phyloP scores from a whole-genome alignment of 1,139 yeast species.

The Magnusiomyces paraingens region DNA sequence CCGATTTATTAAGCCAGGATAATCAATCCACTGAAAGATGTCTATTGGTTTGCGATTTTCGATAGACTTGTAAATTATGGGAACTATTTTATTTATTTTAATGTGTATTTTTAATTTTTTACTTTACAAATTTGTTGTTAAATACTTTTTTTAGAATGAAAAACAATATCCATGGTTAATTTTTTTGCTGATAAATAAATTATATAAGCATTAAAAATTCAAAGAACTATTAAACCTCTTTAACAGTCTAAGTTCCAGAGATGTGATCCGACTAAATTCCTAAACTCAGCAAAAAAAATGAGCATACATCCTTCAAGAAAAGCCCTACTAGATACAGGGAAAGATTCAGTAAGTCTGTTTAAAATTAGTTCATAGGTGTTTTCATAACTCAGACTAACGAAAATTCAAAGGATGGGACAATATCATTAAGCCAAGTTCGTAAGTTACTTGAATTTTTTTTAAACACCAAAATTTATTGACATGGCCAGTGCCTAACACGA shows the following conservation, averaged over 20 bases:
- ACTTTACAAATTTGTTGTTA: background rate
- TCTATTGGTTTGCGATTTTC: constrained; percentile 16
- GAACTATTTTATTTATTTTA: background rate
- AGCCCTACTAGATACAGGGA: background rate
- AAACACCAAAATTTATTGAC: background rate
- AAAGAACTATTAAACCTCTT: background rate
- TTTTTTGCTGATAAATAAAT: too few species aligned
- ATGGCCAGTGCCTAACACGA: background rate
- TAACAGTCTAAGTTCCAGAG: background rate
- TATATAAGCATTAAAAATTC: background rate
- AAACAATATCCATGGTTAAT: too few species aligned
- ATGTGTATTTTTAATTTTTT: background rate
- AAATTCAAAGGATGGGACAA: background rate
- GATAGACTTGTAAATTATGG: constrained; percentile 4
- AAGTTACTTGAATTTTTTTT: constrained; percentile 4
- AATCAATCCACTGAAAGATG: background rate
- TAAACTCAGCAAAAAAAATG: too few species aligned
- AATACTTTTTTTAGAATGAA: too few species aligned
- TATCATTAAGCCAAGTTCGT: constrained; percentile 15
- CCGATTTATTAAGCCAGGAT: too few species aligned
- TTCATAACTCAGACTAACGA: too few species aligned
- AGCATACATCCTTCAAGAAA: background rate
- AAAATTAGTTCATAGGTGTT: too few species aligned
- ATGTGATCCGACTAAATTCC: too few species aligned
- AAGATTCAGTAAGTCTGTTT: too few species aligned